phyloP scores from a whole-genome alignment of 2,329 filamentous ascomycete genomes.

The Sporothrix inflata region DNA sequence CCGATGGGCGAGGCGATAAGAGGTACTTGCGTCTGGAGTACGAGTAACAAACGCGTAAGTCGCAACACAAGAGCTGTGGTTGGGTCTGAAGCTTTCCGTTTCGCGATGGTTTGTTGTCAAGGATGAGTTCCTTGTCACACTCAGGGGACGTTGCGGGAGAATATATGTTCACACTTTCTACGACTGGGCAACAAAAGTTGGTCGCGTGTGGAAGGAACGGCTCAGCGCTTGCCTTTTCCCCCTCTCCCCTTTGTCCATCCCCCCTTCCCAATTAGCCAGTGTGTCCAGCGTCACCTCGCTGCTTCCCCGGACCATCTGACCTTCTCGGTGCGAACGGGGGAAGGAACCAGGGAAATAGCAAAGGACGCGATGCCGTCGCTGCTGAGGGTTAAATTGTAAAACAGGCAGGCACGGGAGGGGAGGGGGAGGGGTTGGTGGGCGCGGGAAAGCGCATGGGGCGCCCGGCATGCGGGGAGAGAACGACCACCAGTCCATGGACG shows the following conservation, averaged over 20 bases:
- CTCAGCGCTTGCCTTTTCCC: slow-evolving; percentile 2
- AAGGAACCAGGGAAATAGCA: neutral
- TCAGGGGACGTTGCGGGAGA: slow-evolving; percentile 3
- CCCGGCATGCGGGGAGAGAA: slow-evolving; percentile 12
- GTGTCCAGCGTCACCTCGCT: slow-evolving; percentile 1
- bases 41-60: slow-evolving; percentile 4
- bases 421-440: slow-evolving; percentile 9
- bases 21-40: slow-evolving; percentile 13
- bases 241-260: slow-evolving; percentile 5
- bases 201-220: slow-evolving; percentile 16
- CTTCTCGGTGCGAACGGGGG: neutral
- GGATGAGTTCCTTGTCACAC: neutral
- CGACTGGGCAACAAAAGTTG: neutral
- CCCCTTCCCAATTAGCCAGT: slow-evolving; percentile 9
- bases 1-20: neutral
- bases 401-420: slow-evolving; percentile 13
- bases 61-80: slow-evolving; percentile 3
- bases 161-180: slow-evolving; percentile 10
- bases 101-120: neutral
- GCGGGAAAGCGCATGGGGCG: neutral
- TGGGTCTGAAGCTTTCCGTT: neutral
- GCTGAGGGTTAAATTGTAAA: slow-evolving; percentile 12
- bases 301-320: slow-evolving; percentile 9
- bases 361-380: slow-evolving; percentile 5
- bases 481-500: neutral